Evolutionary conservation across 192 early-diverging fungal genomes (phyloP).

Genomic region (Linnemannia zychae): DNA sequence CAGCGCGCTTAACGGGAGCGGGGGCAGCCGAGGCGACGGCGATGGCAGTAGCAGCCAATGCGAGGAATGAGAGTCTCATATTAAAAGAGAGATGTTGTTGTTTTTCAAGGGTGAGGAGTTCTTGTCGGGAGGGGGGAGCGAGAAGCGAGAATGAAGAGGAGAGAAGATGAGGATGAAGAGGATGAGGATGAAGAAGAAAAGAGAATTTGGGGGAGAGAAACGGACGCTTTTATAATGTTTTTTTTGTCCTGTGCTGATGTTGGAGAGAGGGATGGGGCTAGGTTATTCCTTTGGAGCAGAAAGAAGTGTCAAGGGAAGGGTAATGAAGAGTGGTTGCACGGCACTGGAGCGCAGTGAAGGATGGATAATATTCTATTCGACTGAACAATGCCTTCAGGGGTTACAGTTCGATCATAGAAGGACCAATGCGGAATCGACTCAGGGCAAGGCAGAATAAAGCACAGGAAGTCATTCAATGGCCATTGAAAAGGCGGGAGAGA

Average conservation of each 20-base stretch:
- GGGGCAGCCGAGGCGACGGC: slow-evolving; percentile 35
- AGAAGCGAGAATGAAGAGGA: neutral
- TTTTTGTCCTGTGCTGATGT: neutral
- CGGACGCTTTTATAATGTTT: slow-evolving; percentile 28
- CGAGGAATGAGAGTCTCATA: slow-evolving; percentile 51
- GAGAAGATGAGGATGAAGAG: neutral
- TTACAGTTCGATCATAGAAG: neutral
- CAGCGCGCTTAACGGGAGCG: slow-evolving; percentile 42
- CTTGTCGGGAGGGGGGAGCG: too few species aligned
- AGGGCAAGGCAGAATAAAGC: neutral
- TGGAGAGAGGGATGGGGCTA: neutral
- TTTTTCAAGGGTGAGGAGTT: neutral
- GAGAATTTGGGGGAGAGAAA: neutral
- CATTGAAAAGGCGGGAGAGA: neutral
- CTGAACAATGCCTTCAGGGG: neutral
- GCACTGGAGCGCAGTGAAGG: neutral
- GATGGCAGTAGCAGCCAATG: slow-evolving; percentile 46
- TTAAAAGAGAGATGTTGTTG: neutral
- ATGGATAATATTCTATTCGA: slow-evolving; percentile 9
- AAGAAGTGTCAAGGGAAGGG: neutral
- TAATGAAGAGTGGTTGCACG: neutral
- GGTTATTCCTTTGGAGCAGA: neutral
- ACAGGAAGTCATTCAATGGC: neutral
- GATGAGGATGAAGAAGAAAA: neutral
- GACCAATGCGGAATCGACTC: slow-evolving; percentile 1